phyloP scores from a whole-genome alignment of 108 stramenopile genomes.

The Ochromonas danica region DNA sequence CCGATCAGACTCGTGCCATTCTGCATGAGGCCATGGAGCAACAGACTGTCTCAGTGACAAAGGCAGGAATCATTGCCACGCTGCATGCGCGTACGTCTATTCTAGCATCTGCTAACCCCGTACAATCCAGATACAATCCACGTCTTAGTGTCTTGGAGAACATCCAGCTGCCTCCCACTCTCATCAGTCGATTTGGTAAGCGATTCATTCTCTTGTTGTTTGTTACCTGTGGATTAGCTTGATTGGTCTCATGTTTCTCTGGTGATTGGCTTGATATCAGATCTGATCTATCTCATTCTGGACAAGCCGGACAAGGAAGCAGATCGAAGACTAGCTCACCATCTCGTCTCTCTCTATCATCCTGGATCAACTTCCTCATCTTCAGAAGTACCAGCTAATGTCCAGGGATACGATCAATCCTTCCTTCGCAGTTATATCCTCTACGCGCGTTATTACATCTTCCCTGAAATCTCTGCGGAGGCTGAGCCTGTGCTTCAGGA shows the following conservation, averaged over 20 bases:
- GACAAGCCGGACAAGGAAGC: constrained; percentile 62
- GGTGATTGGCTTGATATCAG: no score
- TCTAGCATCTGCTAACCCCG: constrained; percentile 95
- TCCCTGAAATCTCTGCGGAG: constrained; percentile 77
- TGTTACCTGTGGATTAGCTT: no score
- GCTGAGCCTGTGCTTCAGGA: constrained; percentile 77
- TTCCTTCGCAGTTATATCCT: constrained; percentile 25
- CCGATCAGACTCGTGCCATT: constrained; percentile 88
- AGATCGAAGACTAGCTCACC: constrained; percentile 43
- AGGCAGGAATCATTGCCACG: constrained; percentile 97
- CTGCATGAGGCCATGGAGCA: constrained; percentile 99
- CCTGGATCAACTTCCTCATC: no score
- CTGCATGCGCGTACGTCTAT: constrained; percentile 95
- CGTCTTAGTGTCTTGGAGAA: constrained; percentile 92
- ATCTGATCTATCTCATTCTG: constrained; percentile 96
- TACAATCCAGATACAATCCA: constrained; percentile 96
- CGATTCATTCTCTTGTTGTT: no score
- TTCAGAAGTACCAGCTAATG: no score
- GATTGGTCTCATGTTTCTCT: no score
- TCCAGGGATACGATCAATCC: no score
- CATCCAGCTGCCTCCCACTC: constrained; percentile 95
- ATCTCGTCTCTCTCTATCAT: constrained; percentile 47
- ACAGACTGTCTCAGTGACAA: constrained; percentile 96
- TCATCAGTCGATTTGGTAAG: constrained; percentile 92
- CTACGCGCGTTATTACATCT: constrained; percentile 51